Conservation (phyloP, 1,284 basidiomycete genomes). For the Austroboletus niveus region DNA sequence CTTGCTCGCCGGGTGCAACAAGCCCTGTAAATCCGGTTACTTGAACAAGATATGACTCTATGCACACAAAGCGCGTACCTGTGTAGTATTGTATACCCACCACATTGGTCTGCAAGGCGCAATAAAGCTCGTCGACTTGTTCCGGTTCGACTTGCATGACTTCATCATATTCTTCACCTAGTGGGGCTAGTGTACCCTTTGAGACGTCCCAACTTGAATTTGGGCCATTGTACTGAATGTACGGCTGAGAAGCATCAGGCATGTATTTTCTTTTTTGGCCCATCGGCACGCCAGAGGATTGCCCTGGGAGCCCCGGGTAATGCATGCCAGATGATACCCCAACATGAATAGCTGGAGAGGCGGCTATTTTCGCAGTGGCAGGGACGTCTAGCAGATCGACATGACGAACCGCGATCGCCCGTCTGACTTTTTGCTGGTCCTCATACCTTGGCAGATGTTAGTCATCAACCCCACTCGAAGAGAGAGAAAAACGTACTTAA, state of each 20-base stretch:
- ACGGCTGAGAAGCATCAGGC: conserved; percentile 18
- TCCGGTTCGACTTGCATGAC: conserved; percentile 45
- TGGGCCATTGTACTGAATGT: conserved; percentile 7
- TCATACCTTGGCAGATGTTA: conserved; percentile 36
- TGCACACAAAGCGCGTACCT: conserved; percentile 38
- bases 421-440: conserved; percentile 61
- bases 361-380: conserved; percentile 32
- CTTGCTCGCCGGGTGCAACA: conserved; percentile 76
- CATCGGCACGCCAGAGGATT: conserved; percentile 7
- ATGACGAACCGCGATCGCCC: conserved; percentile 50
- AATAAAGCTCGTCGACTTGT: conserved; percentile 62
- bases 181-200: conserved; percentile 8
- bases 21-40: conserved; percentile 46
- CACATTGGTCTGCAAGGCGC: conserved; percentile 56
- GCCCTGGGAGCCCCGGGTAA: not conserved
- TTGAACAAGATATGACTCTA: not conserved
- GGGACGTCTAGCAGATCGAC: conserved; percentile 60
- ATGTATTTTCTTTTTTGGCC: conserved; percentile 39
- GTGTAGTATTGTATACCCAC: conserved; percentile 84
- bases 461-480: not conserved
- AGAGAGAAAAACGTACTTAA: conserved; percentile 41
- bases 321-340: conserved; percentile 1
- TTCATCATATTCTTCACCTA: conserved; percentile 41
- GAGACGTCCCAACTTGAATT: conserved; percentile 9
- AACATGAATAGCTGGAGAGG: conserved; percentile 5